These are phyloP conservation scores for Paraleonurus japonicus DNA, from an alignment of 257 asterid species.

Conservation along the genomic window DNA sequence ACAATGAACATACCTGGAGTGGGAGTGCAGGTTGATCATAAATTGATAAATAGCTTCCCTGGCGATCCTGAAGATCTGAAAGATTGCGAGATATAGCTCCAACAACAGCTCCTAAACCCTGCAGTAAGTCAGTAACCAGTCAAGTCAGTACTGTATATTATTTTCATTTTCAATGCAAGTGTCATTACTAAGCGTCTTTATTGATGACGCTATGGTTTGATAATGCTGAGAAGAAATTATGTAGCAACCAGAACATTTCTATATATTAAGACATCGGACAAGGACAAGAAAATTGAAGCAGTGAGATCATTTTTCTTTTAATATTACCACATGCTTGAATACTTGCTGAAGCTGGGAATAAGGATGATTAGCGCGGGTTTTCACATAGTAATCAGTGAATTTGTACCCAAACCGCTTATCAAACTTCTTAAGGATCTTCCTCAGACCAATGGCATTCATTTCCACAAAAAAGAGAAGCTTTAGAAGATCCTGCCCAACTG, in stretches of 20 bases:
- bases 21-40: conserved; percentile 94
- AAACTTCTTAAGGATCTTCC: conserved; percentile 94
- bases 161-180: not conserved
- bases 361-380: conserved; percentile 79
- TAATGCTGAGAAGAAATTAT: not conserved
- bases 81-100: conserved; percentile 99
- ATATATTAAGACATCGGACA: conserved; percentile 1
- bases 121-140: conserved; percentile 21
- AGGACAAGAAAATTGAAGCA: conserved; percentile 17
- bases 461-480: conserved; percentile 90
- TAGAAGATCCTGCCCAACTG: conserved; percentile 82
- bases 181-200: not conserved
- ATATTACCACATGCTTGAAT: conserved; percentile 97
- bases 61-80: conserved; percentile 95
- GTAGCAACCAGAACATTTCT: not conserved
- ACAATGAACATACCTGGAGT: conserved; percentile 54
- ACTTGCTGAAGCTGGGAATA: conserved; percentile 99
- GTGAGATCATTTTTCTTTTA: not conserved
- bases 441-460: conserved; percentile 87
- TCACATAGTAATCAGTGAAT: conserved; percentile 93
- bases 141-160: not conserved
- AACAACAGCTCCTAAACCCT: conserved; percentile 99
- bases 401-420: conserved; percentile 92
- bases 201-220: not conserved
- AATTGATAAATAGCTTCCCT: conserved; percentile 95